Evolutionary conservation across 345 rosid species (phyloP), one percentile per base, ranked within the genome.

Genomic region (Luvunga scandens): DNA sequence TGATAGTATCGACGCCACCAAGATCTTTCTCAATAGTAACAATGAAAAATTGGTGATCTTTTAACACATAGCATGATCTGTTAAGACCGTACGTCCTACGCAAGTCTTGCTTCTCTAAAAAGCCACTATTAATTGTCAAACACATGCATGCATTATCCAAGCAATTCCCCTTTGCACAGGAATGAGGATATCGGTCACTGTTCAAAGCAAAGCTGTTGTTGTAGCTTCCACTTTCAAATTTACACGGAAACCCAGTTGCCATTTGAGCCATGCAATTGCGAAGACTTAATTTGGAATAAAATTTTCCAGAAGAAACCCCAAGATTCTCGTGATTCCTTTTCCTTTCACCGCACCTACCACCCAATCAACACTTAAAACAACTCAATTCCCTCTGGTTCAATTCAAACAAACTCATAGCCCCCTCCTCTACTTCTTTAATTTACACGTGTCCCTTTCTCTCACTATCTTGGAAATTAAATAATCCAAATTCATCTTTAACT

Each of bases 241-340:
- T 53, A 18, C 22, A 18, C 5, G 57, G 57, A 19, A 30, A 19
- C 42, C 30, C 70, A 12, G 12, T 64, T 65, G 62, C 53, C 78
- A 66, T 64, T 48, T 22, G 75, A n/a, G 42, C 13, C 30, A 30
- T 75, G 62, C 71, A 48, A n/a, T 3, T 45, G 50, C 57, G 18
- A 53, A 16, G 22, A 53, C 57, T 19, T 19, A 53, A 53, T 75
- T 65, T 50, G 78, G 72, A 75, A 75, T 75, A 75, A n/a, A 75
- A 75, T 50, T 75, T 53, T 30, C 64, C 42, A 28, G 61, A 48
- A 14, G 62, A 53, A 65, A 33, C 13, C 73, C 84, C 86, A 79
- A 75, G 86, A 57, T 77, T 78, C 90, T 73, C 90, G 86, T 87
- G 88, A 87, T 4, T 38, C 21, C 24, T 39, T 75, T 69, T 2